Base-by-base conservation (phyloP, 352 stramenopile species). In the Globisporangium abappressorium region DNA sequence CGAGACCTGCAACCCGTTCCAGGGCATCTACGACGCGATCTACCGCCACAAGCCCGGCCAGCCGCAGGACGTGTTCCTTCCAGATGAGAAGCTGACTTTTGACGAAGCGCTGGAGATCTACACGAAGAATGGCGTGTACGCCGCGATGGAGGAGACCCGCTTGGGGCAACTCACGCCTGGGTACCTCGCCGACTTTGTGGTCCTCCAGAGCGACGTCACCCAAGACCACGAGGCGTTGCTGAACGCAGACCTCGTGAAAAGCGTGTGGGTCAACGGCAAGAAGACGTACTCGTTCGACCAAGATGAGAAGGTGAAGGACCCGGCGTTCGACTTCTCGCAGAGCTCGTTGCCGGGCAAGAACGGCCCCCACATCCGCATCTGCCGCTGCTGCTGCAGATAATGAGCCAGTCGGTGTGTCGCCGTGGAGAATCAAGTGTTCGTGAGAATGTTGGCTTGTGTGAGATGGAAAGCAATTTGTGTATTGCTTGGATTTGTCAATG, bases 1-100 rank as follows among this genome's bases (percentile, higher is more conserved):
- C 33, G 90, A 97, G 70, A 94, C 84, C 18, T 91, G 83, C 65
- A 92, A 93, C 47, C 90, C 90, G 26, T 93, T 96, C 69, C 83
- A 92, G 69, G 90, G 90, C 33, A 93, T 97, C 54, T 97, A 91
- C 68, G 90, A 97, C 55, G 85, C 89, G 18, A 92, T 97, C 2
- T 93, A 85, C 62, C 87, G 90, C 41, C 72, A 71, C 67, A 89
- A 85, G 33, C 81, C 82, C 5, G 74, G 71, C 24, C 75, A 71
- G 14, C 72, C 77, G 1, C 69, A 82, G n/a, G 63, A 81, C 8
- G 81, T 82, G 4, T 92, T 89, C 54, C 71, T 93, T 20, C 86
- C 79, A 0, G 59, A 84, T 20, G 87, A 97, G 62, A 55, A 69
- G 20, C 69, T 97, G 22, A 85, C 76, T 4, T 96, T 97, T 64